Base-by-base conservation (phyloP, 2,329 filamentous ascomycete species). In the Lachnellula hyalina region DNA sequence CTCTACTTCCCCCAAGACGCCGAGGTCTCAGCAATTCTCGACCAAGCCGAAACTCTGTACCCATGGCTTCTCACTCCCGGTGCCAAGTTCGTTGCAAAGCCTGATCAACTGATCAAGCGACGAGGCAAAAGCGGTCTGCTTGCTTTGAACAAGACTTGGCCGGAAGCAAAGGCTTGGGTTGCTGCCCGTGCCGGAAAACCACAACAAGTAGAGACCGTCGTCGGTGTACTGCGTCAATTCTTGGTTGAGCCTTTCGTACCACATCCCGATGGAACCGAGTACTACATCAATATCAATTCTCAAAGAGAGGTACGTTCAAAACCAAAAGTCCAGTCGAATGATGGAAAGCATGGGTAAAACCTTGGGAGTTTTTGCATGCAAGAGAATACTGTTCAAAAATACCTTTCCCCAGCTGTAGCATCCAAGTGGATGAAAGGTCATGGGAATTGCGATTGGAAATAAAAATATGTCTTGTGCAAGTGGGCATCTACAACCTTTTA, bases 281-380 rank as follows among this genome's bases (percentile, higher is more conserved):
- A 97, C 81, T 99, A 99, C 79, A 96, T 99, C 81, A 96, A 96
- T 86, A 99, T 99, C 81, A 94, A 96, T 84, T 97, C 94, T 61
- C 92, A 96, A 71, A 89, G 94, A 81, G 94, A 97, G 86, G 94
- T 97, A 86, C 85, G 91, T 85, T 52, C 35, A 47, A 48, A n/a
- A 35, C 32, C 5, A 25, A 21, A 36, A 44, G 5, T 12, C 21
- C 15, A 36, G 19, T 34, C 38, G 25, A 47, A 47, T 25, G 19
- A 28, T n/a, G 15, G 32, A 9, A 21, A 36, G 32, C 17, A 11
- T 19, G 19, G 44, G 21, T n/a, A 49, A 46, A 38, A 28, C 12
- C 8, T 11, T 17, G 2, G 19, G 46, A 21, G 23, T 47, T 47
- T 47, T 35, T 34, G 47, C 17, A 17, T 28, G 8, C 2, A n/a